Base-by-base conservation (phyloP, 2,329 filamentous ascomycete species). In the Aspergillus unguis region DNA sequence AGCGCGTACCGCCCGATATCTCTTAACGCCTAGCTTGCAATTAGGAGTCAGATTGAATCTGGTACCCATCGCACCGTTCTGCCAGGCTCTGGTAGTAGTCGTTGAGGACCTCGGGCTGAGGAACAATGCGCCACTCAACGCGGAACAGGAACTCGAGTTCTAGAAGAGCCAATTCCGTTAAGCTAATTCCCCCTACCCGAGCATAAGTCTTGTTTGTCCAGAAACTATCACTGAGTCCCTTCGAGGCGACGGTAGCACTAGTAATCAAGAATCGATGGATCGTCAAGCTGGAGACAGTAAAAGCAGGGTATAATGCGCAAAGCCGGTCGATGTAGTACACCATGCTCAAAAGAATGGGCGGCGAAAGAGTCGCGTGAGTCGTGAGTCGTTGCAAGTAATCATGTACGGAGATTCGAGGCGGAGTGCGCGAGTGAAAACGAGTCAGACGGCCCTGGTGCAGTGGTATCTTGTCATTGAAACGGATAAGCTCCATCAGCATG, bases 151-250 rank as follows among this genome's bases (percentile, higher is more conserved):
- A 96, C 65, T 99, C 94, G 29, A 99, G 80, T 70, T 99, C 94
- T 7, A 99, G 77, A 52, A 96, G 77, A 53, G 94, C 95, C 58
- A 99, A 76, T 71, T 99, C 94, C 44, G 87, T 85, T 35, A 96
- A 80, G 60, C 90, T 91, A 45, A 99, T 91, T 57, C 94, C 94
- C 4, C 94, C 94, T 0, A 99, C 92, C 50, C 90, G 82, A 35
- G 94, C 92, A 69, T 99, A 99, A 1, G 92, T 95, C 28, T 90
- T 90, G 72, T 99, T 99, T 57, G 95, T 97, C 91, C 94, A 96
- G 70, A 99, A 99, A 29, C 88, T 91, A 71, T 99, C 94, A 31
- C 91, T 96, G 9, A 99, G 80, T 1, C 94, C 94, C 72, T 99
- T 99, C 52, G 92, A 90, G 5, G 92, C 94, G 4, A 99, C 94